Base-by-base conservation (phyloP, 1,284 basidiomycete species). In the Cutaneotrichosporon sp. region DNA sequence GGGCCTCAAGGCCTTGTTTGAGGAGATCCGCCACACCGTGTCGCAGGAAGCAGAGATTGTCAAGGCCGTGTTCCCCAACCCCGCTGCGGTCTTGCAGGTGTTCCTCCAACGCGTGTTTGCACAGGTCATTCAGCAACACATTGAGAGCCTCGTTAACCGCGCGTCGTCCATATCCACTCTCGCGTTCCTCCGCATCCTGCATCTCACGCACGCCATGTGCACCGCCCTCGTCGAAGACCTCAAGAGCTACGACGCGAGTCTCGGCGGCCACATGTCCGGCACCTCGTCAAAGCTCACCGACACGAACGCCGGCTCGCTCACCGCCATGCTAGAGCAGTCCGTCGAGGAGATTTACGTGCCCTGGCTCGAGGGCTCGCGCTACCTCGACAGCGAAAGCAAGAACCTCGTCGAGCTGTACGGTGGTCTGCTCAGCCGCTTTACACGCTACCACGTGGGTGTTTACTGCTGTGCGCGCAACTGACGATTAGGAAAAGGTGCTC, bases 61-160 rank as follows among this genome's bases (percentile, higher is more conserved):
- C 41, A 92, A 94, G 69, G 96, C 92, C 2, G 96, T 99, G 4
- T 99, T 99, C 73, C 96, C 96, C 0, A 92, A 92, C 62, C 94
- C 96, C 10, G 83, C 88, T 9, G 83, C 91, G n/a, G 96, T 99
- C 14, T 94, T 98, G 91, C 91, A 97, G 74, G 93, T 97, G 8
- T 98, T 99, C 75, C 75, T 99, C 38, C 96, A 97, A 70, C 82
- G 96, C 36, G 90, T 98, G 0, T 99, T 99, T 75, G 94, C 93
- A 0, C 96, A 99, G 78, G 91, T 93, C 20, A 91, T 97, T 53
- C 91, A 96, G 79, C 88, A 92, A 79, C 88, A 94, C 67, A 82
- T 97, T 70, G 92, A 97, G 70, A 82, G 85, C 50, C 80, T 97
- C 8, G 79, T 96, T 40, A 84, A 84, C 51, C 81, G 83, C 52